phyloP scores from a whole-genome alignment of 2,329 filamentous ascomycete genomes.

The Cordyceps cicadae region DNA sequence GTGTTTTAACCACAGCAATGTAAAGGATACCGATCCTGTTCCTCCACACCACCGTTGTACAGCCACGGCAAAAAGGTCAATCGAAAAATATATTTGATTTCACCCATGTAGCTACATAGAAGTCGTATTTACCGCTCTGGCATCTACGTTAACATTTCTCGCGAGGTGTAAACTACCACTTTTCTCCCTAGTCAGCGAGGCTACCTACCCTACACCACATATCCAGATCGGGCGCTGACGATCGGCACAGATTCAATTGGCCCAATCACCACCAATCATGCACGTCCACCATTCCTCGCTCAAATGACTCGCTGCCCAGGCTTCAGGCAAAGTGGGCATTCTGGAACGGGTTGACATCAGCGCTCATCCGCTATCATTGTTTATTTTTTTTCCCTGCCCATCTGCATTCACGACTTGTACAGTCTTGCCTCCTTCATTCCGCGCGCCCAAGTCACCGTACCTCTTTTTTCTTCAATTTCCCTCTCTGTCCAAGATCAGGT shows the following conservation, averaged over 20 bases:
- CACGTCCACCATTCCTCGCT: background rate
- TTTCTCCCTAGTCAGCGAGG: too few species aligned
- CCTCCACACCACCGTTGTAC: too few species aligned
- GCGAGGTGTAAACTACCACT: too few species aligned
- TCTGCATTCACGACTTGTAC: background rate
- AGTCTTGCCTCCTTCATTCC: background rate
- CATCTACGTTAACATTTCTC: too few species aligned
- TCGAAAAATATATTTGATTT: too few species aligned
- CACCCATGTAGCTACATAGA: too few species aligned
- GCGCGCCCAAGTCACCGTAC: background rate
- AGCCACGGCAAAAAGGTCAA: too few species aligned
- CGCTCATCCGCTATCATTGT: background rate
- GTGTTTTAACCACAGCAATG: too few species aligned
- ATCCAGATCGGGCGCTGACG: background rate
- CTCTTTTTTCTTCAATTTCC: background rate
- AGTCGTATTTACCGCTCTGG: too few species aligned
- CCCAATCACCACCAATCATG: background rate
- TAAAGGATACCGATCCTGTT: too few species aligned
- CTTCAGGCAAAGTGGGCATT: too few species aligned
- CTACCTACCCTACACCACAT: too few species aligned
- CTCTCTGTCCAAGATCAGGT: background rate
- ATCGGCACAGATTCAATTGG: background rate
- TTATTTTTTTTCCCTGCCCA: conserved; percentile 3
- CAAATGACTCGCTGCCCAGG: background rate
- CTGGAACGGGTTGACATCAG: background rate